Evolutionary conservation across 768 basidiomycete species (phyloP).

Genomic region (Leucocoprinus sp.): DNA sequence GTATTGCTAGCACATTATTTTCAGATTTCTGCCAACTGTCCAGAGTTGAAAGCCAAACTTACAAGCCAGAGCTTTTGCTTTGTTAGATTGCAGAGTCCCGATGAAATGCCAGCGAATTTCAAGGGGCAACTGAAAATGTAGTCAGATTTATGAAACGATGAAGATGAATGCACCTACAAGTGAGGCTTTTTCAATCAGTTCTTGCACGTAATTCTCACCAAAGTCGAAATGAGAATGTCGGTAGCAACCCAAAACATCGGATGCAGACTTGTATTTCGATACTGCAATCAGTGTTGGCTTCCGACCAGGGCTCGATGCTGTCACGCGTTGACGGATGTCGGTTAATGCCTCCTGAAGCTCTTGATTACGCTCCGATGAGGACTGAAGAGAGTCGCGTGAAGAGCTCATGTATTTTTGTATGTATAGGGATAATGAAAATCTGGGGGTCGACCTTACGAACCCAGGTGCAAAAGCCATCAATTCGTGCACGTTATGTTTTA

Average conservation of each 20-base stretch:
- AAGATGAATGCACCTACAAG: constrained; percentile 35
- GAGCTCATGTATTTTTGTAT: background rate
- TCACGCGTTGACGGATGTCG: constrained; percentile 44
- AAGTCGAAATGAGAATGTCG: constrained; percentile 81
- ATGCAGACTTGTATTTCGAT: constrained; percentile 86
- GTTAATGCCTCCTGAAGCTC: constrained; percentile 48
- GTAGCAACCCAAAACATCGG: constrained; percentile 80
- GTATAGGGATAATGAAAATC: background rate
- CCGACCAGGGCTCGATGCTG: constrained; percentile 21
- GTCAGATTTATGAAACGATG: background rate
- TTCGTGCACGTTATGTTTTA: too few species aligned
- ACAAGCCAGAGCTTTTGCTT: constrained; percentile 85
- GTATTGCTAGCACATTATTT: constrained; percentile 54
- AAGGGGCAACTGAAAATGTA: constrained; percentile 55
- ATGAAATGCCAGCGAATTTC: constrained; percentile 98
- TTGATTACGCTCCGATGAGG: constrained; percentile 33
- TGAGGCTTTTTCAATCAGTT: constrained; percentile 79
- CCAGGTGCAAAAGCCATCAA: background rate
- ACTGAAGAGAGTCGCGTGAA: constrained; percentile 7
- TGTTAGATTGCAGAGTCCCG: constrained; percentile 89
- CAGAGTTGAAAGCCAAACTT: constrained; percentile 15
- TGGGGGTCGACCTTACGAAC: background rate
- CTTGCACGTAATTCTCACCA: constrained; percentile 97
- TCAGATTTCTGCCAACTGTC: background rate
- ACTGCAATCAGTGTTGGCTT: constrained; percentile 67